Base-by-base conservation (phyloP, 139 green algal species). In the Chlorella sp. region DNA sequence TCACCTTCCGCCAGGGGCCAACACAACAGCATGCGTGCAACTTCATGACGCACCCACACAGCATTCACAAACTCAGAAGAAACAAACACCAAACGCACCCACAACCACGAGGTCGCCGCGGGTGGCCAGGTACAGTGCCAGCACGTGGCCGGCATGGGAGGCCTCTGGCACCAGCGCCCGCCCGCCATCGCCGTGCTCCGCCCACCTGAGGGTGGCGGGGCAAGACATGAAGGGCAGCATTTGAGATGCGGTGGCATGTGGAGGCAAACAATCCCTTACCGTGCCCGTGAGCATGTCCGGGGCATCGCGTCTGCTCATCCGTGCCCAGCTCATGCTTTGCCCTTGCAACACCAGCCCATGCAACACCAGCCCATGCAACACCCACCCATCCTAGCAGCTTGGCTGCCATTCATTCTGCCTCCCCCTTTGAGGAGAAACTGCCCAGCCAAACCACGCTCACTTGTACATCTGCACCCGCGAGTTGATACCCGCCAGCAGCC, bases 401-500 rank as follows among this genome's bases (percentile, higher is more conserved):
- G n/a, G n/a, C n/a, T 51, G 25, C 21, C 16, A n/a, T 21, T 2
- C 21, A n/a, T n/a, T n/a, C n/a, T n/a, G n/a, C n/a, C n/a, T n/a
- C n/a, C n/a, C n/a, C n/a, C n/a, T n/a, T n/a, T n/a, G n/a, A n/a
- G n/a, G n/a, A n/a, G n/a, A n/a, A n/a, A n/a, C n/a, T n/a, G n/a
- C n/a, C n/a, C n/a, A n/a, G n/a, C n/a, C n/a, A n/a, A n/a, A n/a
- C 64, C 64, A 6, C 64, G 4, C 82, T 87, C 88, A 95, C 83
- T 88, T 92, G 90, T 94, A 96, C 73, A 99, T 62, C 85, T 98
- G 89, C n/a, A 99, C 91, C 86, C 96, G 93, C 89, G 88, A 94
- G 89, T 99, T 99, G 85, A 98, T 96, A 12, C 92, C 92, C 38
- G 92, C 92, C 56, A 99, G 87, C 80, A 99, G 87, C 38, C 91